Percentiles rank a stretch among this genome's conserved stretches.
Evolutionary conservation across 768 basidiomycete species (phyloP).

Genomic region (Botryobasidium botryosum): DNA sequence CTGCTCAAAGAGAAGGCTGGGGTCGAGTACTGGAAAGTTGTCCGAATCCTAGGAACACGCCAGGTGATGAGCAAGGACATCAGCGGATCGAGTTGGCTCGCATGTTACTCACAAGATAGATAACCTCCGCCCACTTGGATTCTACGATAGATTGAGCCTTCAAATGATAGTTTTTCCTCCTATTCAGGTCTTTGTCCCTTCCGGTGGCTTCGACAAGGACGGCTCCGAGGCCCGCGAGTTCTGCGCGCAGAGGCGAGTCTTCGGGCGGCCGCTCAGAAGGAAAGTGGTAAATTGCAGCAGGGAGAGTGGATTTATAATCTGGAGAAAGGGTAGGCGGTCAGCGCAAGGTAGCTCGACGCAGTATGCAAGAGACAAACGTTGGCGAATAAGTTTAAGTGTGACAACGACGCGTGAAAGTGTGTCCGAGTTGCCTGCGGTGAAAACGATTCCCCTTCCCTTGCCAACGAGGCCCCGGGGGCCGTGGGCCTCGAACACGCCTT

Average conservation of each 20-base stretch:
- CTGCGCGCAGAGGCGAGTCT: conserved; percentile 16
- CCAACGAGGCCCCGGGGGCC: conserved; percentile 5
- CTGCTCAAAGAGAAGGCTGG: conserved; percentile 23
- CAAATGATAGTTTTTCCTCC: conserved; percentile 22
- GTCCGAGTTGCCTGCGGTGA: conserved; percentile 29
- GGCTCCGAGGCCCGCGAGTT: conserved; percentile 11
- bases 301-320: conserved; percentile 16
- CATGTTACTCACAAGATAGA: conserved; percentile 22
- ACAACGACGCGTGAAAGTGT: conserved; percentile 18
- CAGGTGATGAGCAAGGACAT: too few relatives aligned
- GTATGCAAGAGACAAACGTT: conserved; percentile 3
- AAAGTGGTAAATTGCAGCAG: conserved; percentile 24
- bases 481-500: conserved; percentile 8
- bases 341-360: background rate
- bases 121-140: conserved; percentile 20
- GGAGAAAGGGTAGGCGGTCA: background rate
- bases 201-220: conserved; percentile 19
- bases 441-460: conserved; percentile 22
- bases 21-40: conserved; percentile 20
- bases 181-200: conserved; percentile 15
- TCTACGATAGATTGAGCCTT: conserved; percentile 20
- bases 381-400: conserved; percentile 16
- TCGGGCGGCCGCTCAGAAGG: conserved; percentile 21
- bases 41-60: conserved; percentile 15
- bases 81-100: conserved; percentile 4